Base-by-base conservation (phyloP, 148 eudicot genomes). In the Camellia granthamiana region DNA sequence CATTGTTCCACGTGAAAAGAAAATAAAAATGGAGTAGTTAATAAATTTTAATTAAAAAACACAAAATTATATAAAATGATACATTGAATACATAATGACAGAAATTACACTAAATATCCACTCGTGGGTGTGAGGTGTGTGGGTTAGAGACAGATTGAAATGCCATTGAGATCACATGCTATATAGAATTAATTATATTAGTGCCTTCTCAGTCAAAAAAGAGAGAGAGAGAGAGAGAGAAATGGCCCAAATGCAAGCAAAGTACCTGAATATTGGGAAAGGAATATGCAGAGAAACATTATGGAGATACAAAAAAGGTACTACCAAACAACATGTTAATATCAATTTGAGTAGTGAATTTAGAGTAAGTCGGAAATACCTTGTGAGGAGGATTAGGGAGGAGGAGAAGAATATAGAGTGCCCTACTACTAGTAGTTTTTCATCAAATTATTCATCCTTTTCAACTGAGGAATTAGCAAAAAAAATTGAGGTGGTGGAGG, bases 201-300 rank as follows among this genome's bases (percentile, higher is more conserved):
- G 9, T 51, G 5, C 7, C 2, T 67, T 42, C 30, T 44, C 54
- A 16, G 23, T 18, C 23, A 16, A 52, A 43, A 19, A 44, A 69
- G 54, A 52, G 60, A 12, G 30, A 30, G 30, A 30, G 30, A 30
- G 30, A 30, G 30, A 30, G 30, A 30, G 30, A 30, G 30, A 77
- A 47, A 77, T 77, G 79, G 56, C 47, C 49, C 43, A 49, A 14
- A n/a, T 65, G 71, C 69, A 77, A 77, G 59, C 43, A 30, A 77
- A 38, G 5, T 77, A 64, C 72, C 60, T 59, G 60, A 64, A 54
- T 51, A 49, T 30, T 21, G 18, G 60, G 1, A 64, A 15, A 16
- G 79, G 30, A 64, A 23, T 46, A n/a, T 64, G 7, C 56, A 49
- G 70, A 64, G 71, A 64, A 77, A 9, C 8, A 18, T 64, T 46